A percentile compares a stretch with the other conserved stretches of the same genome.
Conservation (phyloP, 805 yeast genomes). For the Candida xiaguanensis region DNA sequence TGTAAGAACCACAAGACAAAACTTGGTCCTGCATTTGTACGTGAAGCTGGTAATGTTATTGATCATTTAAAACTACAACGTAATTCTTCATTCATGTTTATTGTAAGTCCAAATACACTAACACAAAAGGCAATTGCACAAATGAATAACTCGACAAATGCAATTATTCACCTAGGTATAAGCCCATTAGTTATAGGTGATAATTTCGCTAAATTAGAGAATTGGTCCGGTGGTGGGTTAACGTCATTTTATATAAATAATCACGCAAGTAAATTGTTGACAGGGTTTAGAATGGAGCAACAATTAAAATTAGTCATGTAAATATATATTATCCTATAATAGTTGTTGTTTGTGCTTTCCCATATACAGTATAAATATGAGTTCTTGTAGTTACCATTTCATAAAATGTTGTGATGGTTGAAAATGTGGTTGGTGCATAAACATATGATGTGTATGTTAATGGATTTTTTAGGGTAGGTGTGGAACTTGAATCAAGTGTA, state of each 20-base stretch:
- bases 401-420: slow-evolving; percentile 8
- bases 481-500: neutral
- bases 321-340: slow-evolving; percentile 6
- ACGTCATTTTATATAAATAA: slow-evolving; percentile 20
- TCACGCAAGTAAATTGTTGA: slow-evolving; percentile 16
- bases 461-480: neutral
- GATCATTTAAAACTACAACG: slow-evolving; percentile 26
- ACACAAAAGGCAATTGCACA: slow-evolving; percentile 46
- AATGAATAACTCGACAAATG: slow-evolving; percentile 42
- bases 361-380: slow-evolving; percentile 9
- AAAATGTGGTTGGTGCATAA: slow-evolving; percentile 8
- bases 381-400: slow-evolving; percentile 7
- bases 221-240: slow-evolving; percentile 41
- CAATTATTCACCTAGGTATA: slow-evolving; percentile 43
- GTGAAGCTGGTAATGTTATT: slow-evolving; percentile 55
- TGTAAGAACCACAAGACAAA: slow-evolving; percentile 48
- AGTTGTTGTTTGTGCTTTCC: slow-evolving; percentile 8
- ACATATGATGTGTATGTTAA: slow-evolving; percentile 5
- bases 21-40: slow-evolving; percentile 43
- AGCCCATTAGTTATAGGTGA: slow-evolving; percentile 26
- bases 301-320: slow-evolving; percentile 5
- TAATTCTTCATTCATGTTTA: slow-evolving; percentile 9
- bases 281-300: slow-evolving; percentile 21
- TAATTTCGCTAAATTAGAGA: slow-evolving; percentile 23
- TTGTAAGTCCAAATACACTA: slow-evolving; percentile 45